These are phyloP conservation scores for Hyaloraphidium curvatum DNA, from an alignment of 192 early-diverging fungal genomes.

Conservation along the genomic window DNA sequence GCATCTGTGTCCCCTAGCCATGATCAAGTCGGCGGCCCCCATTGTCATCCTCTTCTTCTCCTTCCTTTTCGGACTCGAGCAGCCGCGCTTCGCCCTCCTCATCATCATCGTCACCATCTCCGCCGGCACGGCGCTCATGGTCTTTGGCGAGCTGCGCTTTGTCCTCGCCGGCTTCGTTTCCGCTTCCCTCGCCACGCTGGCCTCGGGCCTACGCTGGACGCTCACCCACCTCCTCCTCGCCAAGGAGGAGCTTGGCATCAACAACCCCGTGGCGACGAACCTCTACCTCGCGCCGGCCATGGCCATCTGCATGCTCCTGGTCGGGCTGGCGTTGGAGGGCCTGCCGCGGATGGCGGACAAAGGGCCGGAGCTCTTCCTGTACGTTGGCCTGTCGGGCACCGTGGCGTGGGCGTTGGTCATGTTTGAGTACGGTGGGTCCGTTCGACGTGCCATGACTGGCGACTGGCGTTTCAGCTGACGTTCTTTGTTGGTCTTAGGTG, in stretches of 20 bases:
- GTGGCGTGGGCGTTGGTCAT: constrained; percentile 78
- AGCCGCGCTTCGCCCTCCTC: constrained; percentile 43
- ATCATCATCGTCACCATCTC: constrained; percentile 46
- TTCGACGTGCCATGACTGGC: too few species aligned
- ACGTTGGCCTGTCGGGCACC: constrained; percentile 56
- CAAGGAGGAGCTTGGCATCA: constrained; percentile 49
- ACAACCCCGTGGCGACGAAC: constrained; percentile 74
- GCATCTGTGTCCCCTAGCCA: constrained; percentile 23
- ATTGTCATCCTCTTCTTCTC: constrained; percentile 78
- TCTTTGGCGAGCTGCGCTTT: background rate
- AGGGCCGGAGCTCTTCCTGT: background rate
- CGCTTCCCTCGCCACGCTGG: constrained; percentile 55
- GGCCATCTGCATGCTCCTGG: constrained; percentile 36
- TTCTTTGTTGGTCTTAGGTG: too few species aligned
- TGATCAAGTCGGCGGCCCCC: constrained; percentile 60
- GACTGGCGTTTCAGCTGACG: too few species aligned
- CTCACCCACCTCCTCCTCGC: constrained; percentile 63
- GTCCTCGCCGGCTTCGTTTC: constrained; percentile 34
- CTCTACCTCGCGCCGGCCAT: constrained; percentile 67
- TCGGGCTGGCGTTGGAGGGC: constrained; percentile 49
- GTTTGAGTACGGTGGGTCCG: constrained; percentile 63
- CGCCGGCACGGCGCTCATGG: background rate
- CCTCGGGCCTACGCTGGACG: constrained; percentile 80
- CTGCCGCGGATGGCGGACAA: constrained; percentile 5
- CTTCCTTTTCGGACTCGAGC: constrained; percentile 70